phyloP scores from a whole-genome alignment of 108 stramenopile species.

The Cylindrotheca closterium region DNA sequence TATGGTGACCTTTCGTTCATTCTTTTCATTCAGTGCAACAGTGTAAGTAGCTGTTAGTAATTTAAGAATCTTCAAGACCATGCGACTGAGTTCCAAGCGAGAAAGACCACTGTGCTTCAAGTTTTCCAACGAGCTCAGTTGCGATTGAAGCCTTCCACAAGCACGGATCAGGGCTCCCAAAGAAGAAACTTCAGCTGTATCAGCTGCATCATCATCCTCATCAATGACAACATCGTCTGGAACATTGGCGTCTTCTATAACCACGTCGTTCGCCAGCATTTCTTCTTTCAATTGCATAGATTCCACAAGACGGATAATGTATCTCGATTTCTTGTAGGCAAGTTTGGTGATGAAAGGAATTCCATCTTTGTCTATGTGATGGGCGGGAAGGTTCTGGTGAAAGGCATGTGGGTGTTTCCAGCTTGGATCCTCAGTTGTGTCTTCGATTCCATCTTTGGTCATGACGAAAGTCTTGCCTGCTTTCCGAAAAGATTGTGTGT shows the following conservation, averaged over 20 bases:
- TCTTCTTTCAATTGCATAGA: constrained; percentile 53
- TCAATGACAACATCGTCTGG: constrained; percentile 37
- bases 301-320: constrained; percentile 50
- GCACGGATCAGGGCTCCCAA: constrained; percentile 40
- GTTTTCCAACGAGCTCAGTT: constrained; percentile 53
- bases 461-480: neutral
- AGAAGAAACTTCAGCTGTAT: constrained; percentile 3
- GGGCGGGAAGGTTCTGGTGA: constrained; percentile 61
- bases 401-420: constrained; percentile 60
- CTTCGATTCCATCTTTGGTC: constrained; percentile 4
- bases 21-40: constrained; percentile 11
- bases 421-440: constrained; percentile 22
- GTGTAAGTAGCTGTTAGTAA: constrained; percentile 65
- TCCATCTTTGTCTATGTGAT: constrained; percentile 56
- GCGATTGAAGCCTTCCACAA: constrained; percentile 66
- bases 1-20: constrained; percentile 35
- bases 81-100: constrained; percentile 51
- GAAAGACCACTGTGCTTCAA: constrained; percentile 68
- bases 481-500: too few relatives aligned
- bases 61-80: constrained; percentile 67
- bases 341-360: constrained; percentile 72
- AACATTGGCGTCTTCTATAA: constrained; percentile 1
- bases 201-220: constrained; percentile 32
- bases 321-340: constrained; percentile 61
- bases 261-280: constrained; percentile 35